phyloP scores from a whole-genome alignment of 768 basidiomycete genomes.

The Suillus discolor region DNA sequence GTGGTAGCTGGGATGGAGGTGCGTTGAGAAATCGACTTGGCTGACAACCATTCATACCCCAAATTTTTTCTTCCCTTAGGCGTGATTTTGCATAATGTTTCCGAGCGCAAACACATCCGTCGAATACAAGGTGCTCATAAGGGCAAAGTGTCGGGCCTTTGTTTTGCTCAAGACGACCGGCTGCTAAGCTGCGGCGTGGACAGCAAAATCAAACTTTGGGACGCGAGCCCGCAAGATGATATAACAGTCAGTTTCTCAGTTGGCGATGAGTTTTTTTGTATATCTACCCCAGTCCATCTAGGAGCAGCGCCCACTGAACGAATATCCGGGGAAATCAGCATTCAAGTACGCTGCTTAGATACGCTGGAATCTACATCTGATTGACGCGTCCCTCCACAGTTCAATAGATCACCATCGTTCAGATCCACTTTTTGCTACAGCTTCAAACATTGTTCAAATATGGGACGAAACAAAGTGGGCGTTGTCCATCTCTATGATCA shows the following conservation, averaged over 20 bases:
- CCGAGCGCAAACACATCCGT: constrained; percentile 53
- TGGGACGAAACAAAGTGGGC: constrained; percentile 97
- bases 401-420: constrained; percentile 93
- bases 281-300: constrained; percentile 18
- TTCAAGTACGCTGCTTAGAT: constrained; percentile 67
- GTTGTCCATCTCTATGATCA: background rate
- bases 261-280: background rate
- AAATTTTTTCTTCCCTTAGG: constrained; percentile 44
- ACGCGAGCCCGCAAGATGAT: constrained; percentile 41
- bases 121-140: constrained; percentile 76
- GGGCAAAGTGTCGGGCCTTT: constrained; percentile 82
- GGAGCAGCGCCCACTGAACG: constrained; percentile 62
- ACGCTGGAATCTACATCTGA: background rate
- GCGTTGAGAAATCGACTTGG: constrained; percentile 32
- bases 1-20: constrained; percentile 97
- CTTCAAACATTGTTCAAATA: constrained; percentile 90
- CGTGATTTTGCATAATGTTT: constrained; percentile 83
- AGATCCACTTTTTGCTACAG: constrained; percentile 91
- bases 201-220: constrained; percentile 83
- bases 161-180: constrained; percentile 64
- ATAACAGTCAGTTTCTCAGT: constrained; percentile 37
- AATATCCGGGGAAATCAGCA: constrained; percentile 83
- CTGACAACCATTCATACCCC: background rate
- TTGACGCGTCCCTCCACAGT: constrained; percentile 40
- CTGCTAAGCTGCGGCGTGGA: constrained; percentile 84